These are phyloP conservation scores for Phalaenopsis aphrodite DNA, from an alignment of 106 monocot species.

Conservation along the genomic window DNA sequence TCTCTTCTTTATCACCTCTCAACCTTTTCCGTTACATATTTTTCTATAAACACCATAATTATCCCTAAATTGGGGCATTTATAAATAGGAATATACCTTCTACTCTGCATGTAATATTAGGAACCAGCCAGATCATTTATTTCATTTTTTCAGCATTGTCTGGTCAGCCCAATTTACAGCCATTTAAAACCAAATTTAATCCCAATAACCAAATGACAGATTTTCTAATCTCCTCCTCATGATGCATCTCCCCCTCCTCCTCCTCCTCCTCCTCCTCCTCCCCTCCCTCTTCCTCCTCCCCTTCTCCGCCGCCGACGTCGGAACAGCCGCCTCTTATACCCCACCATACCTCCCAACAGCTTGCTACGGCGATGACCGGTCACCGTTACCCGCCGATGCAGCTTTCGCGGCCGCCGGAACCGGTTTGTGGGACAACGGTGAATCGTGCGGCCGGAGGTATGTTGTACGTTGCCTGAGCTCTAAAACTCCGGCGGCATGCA, in stretches of 20 bases:
- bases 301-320: constrained; percentile 20
- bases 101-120: too few species aligned
- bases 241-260: not conserved
- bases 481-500: constrained; percentile 18
- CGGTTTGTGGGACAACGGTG: constrained; percentile 51
- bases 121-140: too few species aligned
- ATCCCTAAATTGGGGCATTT: too few species aligned
- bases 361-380: constrained; percentile 26
- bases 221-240: not conserved
- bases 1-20: too few species aligned
- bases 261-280: not conserved
- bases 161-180: not conserved
- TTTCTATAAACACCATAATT: too few species aligned
- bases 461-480: constrained; percentile 48
- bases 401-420: constrained; percentile 41
- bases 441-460: constrained; percentile 46
- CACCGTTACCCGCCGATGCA: constrained; percentile 29
- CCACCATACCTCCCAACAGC: constrained; percentile 45
- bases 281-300: not conserved
- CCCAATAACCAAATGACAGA: too few species aligned
- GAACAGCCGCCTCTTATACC: constrained; percentile 25
- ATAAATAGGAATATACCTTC: too few species aligned
- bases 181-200: not conserved
- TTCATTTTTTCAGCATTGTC: too few species aligned
- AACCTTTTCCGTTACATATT: too few species aligned